Base-by-base conservation (phyloP, 2,329 filamentous ascomycete species). In the Epichloe baconii region DNA sequence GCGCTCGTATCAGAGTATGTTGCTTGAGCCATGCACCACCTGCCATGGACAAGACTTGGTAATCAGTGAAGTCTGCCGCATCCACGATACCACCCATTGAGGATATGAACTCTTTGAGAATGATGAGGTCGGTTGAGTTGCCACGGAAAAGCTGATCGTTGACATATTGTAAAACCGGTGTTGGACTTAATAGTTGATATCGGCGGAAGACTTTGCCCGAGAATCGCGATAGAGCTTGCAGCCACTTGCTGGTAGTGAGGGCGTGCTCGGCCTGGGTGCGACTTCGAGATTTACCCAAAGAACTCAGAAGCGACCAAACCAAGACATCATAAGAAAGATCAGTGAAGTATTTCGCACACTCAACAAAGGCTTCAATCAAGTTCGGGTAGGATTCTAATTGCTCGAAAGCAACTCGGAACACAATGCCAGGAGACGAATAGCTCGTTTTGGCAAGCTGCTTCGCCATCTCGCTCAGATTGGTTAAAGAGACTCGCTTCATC, bases 351-450 rank as follows among this genome's bases (percentile, higher is more conserved):
- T 88, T 85, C 40, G 88, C 89, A 62, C 90, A 96, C 64, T 96
- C 89, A 14, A 97, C 90, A 54, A 98, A 88, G 5, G 88, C 88
- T 55, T 95, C 88, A 52, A 95, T 95, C 54, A 98, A 77, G 63
- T 97, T 98, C 63, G 86, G 86, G 65, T 98, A 98, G 0, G 86
- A 84, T 66, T 98, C 90, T 53, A 96, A 88, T 66, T 96, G 90
- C 55, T 83, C 83, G 52, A 98, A 80, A 6, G 90, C 88, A 52
- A 91, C 86, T 60, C 83, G 83, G 71, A 96, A 95, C 23, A 97
- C 90, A 52, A 95, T 78, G 26, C 91, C 91, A 1, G 93, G 94
- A 43, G 88, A 93, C 1, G 88, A 83, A 60, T 88, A 86, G 26
- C 90, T 89, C n/a, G 90, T 86, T 68, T 96, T 97, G 8, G 91